Evolutionary conservation across 2,329 filamentous ascomycete genomes (phyloP).

Genomic region (Fusarium acutatum): DNA sequence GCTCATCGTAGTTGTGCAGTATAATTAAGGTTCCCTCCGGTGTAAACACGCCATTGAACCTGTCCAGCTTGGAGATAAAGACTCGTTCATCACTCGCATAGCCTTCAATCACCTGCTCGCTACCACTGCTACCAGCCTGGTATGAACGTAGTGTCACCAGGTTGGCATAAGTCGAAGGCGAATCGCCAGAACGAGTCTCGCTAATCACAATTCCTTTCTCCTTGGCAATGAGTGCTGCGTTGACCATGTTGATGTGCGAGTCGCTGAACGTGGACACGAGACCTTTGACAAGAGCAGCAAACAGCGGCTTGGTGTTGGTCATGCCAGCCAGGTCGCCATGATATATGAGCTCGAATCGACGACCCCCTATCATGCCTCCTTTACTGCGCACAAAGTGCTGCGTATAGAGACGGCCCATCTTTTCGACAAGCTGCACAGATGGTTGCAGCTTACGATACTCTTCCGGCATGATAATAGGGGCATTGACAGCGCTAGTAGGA

Average conservation of each 20-base stretch:
- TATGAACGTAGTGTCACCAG: constrained; percentile 74
- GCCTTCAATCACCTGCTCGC: constrained; percentile 66
- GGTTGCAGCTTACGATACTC: constrained; percentile 82
- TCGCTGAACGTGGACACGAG: constrained; percentile 75
- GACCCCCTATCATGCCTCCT: constrained; percentile 63
- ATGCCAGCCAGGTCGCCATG: constrained; percentile 77
- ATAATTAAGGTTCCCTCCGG: constrained; percentile 80
- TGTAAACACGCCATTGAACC: constrained; percentile 77
- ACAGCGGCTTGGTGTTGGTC: constrained; percentile 79
- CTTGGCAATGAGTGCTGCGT: constrained; percentile 77
- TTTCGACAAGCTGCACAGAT: constrained; percentile 79
- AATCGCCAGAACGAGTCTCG: constrained; percentile 73
- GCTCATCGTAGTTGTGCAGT: constrained; percentile 81
- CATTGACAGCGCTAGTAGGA: constrained; percentile 81
- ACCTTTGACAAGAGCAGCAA: constrained; percentile 81
- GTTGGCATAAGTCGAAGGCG: constrained; percentile 72
- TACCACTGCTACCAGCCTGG: constrained; percentile 40
- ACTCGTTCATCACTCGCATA: constrained; percentile 71
- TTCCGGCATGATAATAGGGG: constrained; percentile 81
- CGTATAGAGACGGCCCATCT: constrained; percentile 81
- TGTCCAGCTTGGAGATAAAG: constrained; percentile 77
- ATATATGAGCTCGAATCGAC: constrained; percentile 79
- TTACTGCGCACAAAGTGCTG: constrained; percentile 69
- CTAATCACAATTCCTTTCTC: constrained; percentile 82
- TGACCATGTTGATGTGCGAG: constrained; percentile 81